Percentiles rank a stretch among this genome's conserved stretches.
These are phyloP conservation scores for Yarrowia sp. DNA, from an alignment of 805 yeast genomes.

Conservation along the genomic window DNA sequence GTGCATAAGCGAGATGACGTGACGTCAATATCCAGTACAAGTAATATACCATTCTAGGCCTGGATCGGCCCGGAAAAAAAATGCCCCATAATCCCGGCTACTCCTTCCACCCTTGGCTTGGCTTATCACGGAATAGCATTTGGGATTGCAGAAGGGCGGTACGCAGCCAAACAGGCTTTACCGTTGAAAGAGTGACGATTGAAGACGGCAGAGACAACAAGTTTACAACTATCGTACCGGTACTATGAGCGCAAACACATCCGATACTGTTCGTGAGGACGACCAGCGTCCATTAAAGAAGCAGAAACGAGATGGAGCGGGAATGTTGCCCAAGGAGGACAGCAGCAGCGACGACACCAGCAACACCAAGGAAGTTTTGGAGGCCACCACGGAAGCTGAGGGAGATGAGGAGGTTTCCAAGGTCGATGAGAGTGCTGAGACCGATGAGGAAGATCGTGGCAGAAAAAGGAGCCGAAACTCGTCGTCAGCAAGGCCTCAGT, in stretches of 20 bases:
- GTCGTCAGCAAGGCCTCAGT: not conserved
- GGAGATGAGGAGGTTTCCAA: not conserved
- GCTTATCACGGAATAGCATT: not conserved
- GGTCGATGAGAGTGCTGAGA: not conserved
- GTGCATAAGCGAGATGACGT: too few species aligned
- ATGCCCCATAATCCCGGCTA: too few species aligned
- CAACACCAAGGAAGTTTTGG: not conserved
- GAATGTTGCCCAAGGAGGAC: not conserved
- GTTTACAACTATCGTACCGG: too few species aligned
- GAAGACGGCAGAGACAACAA: not conserved
- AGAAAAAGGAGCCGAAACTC: not conserved
- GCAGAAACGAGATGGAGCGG: not conserved
- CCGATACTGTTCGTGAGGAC: not conserved
- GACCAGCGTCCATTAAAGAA: not conserved
- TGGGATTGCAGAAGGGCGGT: not conserved
- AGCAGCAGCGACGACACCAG: not conserved
- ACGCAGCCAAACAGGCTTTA: not conserved
- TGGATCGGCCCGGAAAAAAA: too few species aligned
- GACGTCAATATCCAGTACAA: too few species aligned
- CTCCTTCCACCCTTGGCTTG: too few species aligned
- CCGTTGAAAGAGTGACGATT: not conserved
- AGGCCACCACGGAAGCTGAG: slow-evolving; percentile 1
- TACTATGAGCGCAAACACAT: not conserved
- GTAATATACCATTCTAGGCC: too few species aligned
- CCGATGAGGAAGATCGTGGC: not conserved